A percentile compares a stretch with the other conserved stretches of the same genome.
These are phyloP conservation scores for Saraca asoca DNA, from an alignment of 331 rosid genomes.

Conservation along the genomic window DNA sequence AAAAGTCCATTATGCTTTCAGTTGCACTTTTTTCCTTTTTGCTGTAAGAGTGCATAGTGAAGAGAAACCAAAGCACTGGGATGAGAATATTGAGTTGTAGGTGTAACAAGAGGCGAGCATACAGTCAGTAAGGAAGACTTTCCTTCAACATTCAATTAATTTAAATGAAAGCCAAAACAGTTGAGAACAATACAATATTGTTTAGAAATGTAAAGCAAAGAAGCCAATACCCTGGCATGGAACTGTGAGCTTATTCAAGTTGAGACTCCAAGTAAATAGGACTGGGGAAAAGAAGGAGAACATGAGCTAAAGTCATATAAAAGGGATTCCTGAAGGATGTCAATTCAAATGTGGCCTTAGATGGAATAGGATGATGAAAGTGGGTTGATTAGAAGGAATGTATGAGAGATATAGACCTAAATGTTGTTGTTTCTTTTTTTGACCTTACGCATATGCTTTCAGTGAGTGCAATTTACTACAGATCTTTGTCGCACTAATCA, in stretches of 20 bases:
- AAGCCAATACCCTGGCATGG: neutral
- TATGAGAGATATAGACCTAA: neutral
- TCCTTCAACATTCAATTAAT: neutral
- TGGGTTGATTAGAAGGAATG: no score
- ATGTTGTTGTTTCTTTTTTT: neutral
- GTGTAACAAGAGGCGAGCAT: neutral
- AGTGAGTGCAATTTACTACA: no score
- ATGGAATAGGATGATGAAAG: neutral
- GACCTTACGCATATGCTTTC: neutral
- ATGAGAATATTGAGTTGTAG: slow-evolving; percentile 13
- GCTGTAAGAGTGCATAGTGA: neutral
- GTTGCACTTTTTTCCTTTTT: neutral
- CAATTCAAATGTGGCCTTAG: neutral
- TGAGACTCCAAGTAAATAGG: neutral
- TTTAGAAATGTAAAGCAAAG: slow-evolving; percentile 26
- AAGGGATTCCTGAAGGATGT: neutral
- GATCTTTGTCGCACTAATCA: neutral
- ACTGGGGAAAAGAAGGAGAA: slow-evolving; percentile 1
- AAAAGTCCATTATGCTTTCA: neutral
- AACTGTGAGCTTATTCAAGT: neutral
- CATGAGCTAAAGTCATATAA: neutral
- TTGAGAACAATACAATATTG: neutral
- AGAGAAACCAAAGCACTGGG: neutral
- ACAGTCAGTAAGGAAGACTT: neutral
- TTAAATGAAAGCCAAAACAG: neutral